These are phyloP conservation scores for Trichoderma harzianum DNA, from an alignment of 2,329 filamentous ascomycete species.

Conservation along the genomic window DNA sequence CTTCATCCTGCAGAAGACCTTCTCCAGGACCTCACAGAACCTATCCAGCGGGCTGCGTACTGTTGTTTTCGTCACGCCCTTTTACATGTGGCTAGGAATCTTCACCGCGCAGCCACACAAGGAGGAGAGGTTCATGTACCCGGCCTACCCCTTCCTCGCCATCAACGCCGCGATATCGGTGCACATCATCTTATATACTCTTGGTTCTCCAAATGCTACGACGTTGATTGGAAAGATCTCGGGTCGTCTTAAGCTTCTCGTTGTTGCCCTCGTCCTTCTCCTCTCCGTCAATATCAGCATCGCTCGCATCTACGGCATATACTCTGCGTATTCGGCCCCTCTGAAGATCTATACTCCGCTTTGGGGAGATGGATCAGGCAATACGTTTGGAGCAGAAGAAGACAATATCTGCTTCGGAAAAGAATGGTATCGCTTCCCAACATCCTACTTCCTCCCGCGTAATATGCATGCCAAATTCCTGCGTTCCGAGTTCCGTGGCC, in stretches of 20 bases:
- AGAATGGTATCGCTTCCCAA: conserved; percentile 97
- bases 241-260: conserved; percentile 66
- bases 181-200: conserved; percentile 72
- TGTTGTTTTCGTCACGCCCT: conserved; percentile 74
- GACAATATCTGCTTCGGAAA: conserved; percentile 86
- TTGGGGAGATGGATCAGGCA: conserved; percentile 47
- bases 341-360: conserved; percentile 67
- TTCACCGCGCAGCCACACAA: conserved; percentile 95
- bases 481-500: conserved; percentile 81
- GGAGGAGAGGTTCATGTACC: conserved; percentile 98
- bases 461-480: conserved; percentile 84
- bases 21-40: conserved; percentile 58
- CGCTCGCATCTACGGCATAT: conserved; percentile 70
- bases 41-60: conserved; percentile 71
- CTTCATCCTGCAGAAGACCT: conserved; percentile 67
- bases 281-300: conserved; percentile 63
- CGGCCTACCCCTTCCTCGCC: conserved; percentile 84
- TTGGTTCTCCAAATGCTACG: conserved; percentile 68
- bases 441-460: conserved; percentile 84
- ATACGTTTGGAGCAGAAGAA: conserved; percentile 48
- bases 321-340: conserved; percentile 80
- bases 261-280: conserved; percentile 59
- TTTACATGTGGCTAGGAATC: conserved; percentile 91
- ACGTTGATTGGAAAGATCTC: conserved; percentile 69
- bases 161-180: conserved; percentile 83